Conservation (phyloP, 2,329 filamentous ascomycete species). For the Calonectria henricotiae region DNA sequence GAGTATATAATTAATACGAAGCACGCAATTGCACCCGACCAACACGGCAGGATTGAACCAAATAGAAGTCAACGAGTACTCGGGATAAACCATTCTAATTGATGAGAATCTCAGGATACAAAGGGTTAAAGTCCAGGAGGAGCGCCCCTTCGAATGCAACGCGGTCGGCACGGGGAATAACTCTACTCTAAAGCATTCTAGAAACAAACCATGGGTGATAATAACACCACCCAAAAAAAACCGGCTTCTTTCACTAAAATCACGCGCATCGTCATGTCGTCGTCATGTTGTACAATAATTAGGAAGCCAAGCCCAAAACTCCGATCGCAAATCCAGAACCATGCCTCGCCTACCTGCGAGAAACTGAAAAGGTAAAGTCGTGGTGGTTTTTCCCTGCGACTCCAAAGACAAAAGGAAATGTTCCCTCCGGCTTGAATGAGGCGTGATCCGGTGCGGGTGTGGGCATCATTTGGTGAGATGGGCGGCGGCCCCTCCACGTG, state of each 20-base stretch:
- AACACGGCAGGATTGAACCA: neutral
- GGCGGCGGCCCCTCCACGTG: conserved; percentile 42
- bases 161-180: conserved; percentile 23
- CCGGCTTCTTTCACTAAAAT: conserved; percentile 23
- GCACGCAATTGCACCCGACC: neutral
- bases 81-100: conserved; percentile 24
- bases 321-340: conserved; percentile 30
- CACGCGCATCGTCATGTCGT: conserved; percentile 25
- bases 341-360: conserved; percentile 26
- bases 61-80: neutral
- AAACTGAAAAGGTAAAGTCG: conserved; percentile 51
- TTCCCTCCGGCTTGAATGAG: conserved; percentile 25
- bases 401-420: conserved; percentile 50
- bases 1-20: neutral
- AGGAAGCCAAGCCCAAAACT: conserved; percentile 33
- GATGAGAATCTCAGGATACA: conserved; percentile 1
- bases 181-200: conserved; percentile 48
- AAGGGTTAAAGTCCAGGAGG: neutral
- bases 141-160: conserved; percentile 18
- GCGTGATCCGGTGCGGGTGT: conserved; percentile 8
- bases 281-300: conserved; percentile 32
- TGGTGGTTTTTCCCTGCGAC: conserved; percentile 42
- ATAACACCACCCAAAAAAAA: conserved; percentile 1
- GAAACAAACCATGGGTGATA: conserved; percentile 25
- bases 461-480: conserved; percentile 28